Evolutionary conservation across 2,329 filamentous ascomycete genomes (phyloP).

Genomic region (Cordyceps pruinosa): DNA sequence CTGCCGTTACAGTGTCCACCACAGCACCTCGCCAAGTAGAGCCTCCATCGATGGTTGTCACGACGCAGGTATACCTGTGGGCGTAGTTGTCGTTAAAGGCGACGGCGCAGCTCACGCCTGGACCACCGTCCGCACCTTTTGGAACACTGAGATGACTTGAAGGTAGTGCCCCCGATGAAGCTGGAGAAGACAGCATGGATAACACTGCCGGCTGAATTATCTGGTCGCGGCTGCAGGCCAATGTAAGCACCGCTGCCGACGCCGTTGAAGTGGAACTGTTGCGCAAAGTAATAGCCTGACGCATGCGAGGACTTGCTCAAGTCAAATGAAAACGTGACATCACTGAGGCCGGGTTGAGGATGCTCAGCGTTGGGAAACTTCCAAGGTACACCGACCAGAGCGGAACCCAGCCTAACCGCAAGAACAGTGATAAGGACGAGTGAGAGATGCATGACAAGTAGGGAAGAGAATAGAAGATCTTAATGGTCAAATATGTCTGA

Average conservation of each 20-base stretch:
- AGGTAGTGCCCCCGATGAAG: conserved; percentile 17
- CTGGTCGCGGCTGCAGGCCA: conserved; percentile 18
- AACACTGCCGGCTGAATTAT: conserved; percentile 12
- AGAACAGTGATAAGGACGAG: neutral
- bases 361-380: neutral
- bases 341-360: neutral
- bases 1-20: conserved; percentile 15
- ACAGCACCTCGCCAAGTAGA: conserved; percentile 20
- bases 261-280: conserved; percentile 18
- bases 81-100: conserved; percentile 17
- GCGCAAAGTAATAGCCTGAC: conserved; percentile 19
- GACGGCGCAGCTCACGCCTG: conserved; percentile 19
- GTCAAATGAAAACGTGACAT: conserved; percentile 19
- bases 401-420: neutral
- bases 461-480: neutral
- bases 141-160: conserved; percentile 16
- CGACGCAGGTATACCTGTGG: conserved; percentile 16
- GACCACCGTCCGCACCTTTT: conserved; percentile 21
- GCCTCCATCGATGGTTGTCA: conserved; percentile 14
- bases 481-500: too few relatives aligned
- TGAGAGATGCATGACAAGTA: neutral
- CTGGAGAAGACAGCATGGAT: conserved; percentile 20
- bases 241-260: conserved; percentile 14
- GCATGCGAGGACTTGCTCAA: conserved; percentile 16
- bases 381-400: neutral